Evolutionary conservation across 2,329 filamentous ascomycete genomes (phyloP).

Genomic region (Fusarium sublunatum): DNA sequence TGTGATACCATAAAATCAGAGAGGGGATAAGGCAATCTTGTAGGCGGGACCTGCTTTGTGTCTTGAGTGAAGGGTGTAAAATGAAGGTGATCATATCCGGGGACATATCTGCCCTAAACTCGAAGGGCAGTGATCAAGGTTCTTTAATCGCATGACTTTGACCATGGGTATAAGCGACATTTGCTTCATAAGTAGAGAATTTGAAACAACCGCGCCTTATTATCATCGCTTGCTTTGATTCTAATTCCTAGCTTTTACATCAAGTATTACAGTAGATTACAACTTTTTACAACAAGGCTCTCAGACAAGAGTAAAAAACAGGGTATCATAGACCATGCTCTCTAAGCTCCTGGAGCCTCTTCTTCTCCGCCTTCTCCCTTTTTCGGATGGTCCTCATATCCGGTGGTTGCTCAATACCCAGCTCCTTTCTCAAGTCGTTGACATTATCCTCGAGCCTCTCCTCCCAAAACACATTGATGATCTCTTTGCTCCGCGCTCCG

Average conservation of each 20-base stretch:
- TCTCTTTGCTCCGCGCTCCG: conserved; percentile 78
- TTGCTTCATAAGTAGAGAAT: neutral
- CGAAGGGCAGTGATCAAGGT: neutral
- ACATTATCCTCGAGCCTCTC: conserved; percentile 90
- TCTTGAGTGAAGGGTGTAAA: conserved; percentile 19
- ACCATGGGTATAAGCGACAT: neutral
- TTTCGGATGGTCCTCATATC: conserved; percentile 84
- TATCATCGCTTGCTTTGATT: conserved; percentile 16
- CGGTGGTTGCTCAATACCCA: conserved; percentile 89
- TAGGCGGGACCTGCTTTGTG: conserved; percentile 20
- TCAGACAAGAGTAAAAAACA: too few relatives aligned
- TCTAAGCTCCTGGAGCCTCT: conserved; percentile 65
- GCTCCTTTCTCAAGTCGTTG: conserved; percentile 74
- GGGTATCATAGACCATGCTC: conserved; percentile 37
- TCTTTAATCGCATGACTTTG: neutral
- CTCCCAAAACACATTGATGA: conserved; percentile 99
- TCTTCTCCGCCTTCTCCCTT: conserved; percentile 75
- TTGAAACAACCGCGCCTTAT: neutral
- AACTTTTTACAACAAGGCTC: neutral
- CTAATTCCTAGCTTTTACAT: neutral
- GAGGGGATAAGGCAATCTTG: conserved; percentile 1
- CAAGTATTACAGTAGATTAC: conserved; percentile 25
- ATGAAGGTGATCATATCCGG: neutral
- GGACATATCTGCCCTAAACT: neutral
- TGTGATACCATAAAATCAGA: conserved; percentile 24